Evolutionary conservation across 495 filamentous ascomycete species (phyloP).

Genomic region (Pyrenopolyporus hunteri): DNA sequence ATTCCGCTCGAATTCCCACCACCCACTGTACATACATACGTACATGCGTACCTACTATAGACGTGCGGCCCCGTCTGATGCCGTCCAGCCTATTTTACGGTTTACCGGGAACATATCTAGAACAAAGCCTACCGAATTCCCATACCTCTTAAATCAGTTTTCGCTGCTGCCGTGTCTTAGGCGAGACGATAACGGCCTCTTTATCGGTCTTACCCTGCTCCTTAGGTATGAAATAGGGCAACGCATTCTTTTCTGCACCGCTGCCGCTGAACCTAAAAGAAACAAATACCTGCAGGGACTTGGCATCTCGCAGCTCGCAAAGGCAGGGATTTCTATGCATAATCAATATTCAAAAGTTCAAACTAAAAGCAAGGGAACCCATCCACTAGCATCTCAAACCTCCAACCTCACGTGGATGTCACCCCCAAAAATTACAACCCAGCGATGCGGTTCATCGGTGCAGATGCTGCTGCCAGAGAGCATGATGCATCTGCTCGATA

Average conservation of each 20-base stretch:
- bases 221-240: constrained; percentile 15
- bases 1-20: neutral
- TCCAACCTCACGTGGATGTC: constrained; percentile 21
- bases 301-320: constrained; percentile 24
- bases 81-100: neutral
- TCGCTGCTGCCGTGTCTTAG: neutral
- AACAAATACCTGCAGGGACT: constrained; percentile 20
- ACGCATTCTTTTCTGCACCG: constrained; percentile 8
- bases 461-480: constrained; percentile 8
- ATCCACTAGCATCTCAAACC: constrained; percentile 5
- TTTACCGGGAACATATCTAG: neutral
- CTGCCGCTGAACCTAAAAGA: constrained; percentile 24
- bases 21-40: neutral
- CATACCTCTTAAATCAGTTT: neutral
- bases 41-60: neutral
- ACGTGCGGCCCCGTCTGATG: neutral
- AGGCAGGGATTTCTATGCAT: constrained; percentile 33
- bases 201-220: neutral
- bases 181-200: neutral
- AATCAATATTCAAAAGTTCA: constrained; percentile 12
- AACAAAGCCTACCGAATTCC: neutral
- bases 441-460: constrained; percentile 18
- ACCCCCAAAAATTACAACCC: constrained; percentile 23
- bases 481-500: constrained; percentile 22
- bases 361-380: constrained; percentile 20